Conservation (phyloP, 2,329 filamentous ascomycete species). For the Talaromyces sp. region DNA sequence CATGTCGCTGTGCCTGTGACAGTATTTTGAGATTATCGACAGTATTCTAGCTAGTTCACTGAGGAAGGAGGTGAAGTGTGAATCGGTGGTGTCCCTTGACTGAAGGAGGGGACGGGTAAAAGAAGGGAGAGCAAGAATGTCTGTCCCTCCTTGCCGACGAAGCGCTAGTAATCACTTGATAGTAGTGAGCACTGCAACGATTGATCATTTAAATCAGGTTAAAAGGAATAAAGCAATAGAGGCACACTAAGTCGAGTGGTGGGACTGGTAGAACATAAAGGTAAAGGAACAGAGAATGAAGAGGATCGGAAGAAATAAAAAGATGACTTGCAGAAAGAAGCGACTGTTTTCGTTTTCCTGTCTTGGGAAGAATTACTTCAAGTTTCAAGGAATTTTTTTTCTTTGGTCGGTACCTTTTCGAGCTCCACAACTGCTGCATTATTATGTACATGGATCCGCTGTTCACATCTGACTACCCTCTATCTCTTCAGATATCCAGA, state of each 20-base stretch:
- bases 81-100: not conserved
- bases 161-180: not conserved
- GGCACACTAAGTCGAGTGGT: no score
- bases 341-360: constrained; percentile 18
- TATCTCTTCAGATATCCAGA: no score
- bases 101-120: constrained; percentile 5
- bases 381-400: constrained; percentile 9
- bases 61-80: not conserved
- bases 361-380: constrained; percentile 12
- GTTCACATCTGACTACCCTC: no score
- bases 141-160: constrained; percentile 15
- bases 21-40: not conserved
- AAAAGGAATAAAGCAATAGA: no score
- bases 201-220: not conserved
- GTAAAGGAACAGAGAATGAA: not conserved
- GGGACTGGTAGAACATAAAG: not conserved
- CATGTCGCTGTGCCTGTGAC: constrained; percentile 2
- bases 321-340: not conserved
- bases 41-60: not conserved
- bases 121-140: constrained; percentile 9
- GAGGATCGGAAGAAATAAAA: constrained; percentile 6
- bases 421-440: constrained; percentile 6
- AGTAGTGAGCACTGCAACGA: not conserved
- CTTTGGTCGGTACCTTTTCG: constrained; percentile 7
- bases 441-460: constrained; percentile 6